Base-by-base conservation (phyloP, 768 basidiomycete species). In the Cantharellus anzutake region DNA sequence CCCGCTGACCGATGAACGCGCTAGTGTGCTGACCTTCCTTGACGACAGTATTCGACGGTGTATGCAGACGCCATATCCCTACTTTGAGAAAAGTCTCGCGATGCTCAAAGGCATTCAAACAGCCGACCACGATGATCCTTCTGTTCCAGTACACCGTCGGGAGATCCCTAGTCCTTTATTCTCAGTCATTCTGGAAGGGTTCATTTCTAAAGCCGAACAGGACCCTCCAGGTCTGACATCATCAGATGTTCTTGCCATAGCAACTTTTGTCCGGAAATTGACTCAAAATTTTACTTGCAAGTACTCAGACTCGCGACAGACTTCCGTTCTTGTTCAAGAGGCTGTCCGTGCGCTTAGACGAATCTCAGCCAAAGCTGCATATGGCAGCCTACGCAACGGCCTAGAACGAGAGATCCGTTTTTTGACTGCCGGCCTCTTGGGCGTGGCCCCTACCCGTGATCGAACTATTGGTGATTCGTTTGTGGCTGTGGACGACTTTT, bases 31-130 rank as follows among this genome's bases (percentile, higher is more conserved):
- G 2, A 64, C 65, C 0, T 91, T 96, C 71, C 65, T 96, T 5
- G 93, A 97, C 63, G 89, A 92, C 57, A 94, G 90, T 66, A 75
- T 86, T 2, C 82, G 84, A 60, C 76, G 87, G 16, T 91, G 84
- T 64, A 67, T 83, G 63, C 89, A 85, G 69, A 84, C 83, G 2
- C 87, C 90, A 0, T 86, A 91, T 68, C 78, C 80, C 38, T 97
- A 94, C 67, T 75, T 94, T 58, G 92, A 96, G 65, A 82, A 82
- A 34, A 53, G 60, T 5, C 35, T 61, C 34, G 53, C 20, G 1
- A 41, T 62, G n/a, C 44, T 55, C 11, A 11, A 48, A 20, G 44
- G 44, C 14, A 20, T 20, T 29, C 29, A 11, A 11, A 55, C 34
- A 37, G 52, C 14, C 14, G 52, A 55, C 44, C 11, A 48, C 44